These are phyloP conservation scores for Podaxis carcinomalis DNA, from an alignment of 768 basidiomycete genomes.

Conservation along the genomic window DNA sequence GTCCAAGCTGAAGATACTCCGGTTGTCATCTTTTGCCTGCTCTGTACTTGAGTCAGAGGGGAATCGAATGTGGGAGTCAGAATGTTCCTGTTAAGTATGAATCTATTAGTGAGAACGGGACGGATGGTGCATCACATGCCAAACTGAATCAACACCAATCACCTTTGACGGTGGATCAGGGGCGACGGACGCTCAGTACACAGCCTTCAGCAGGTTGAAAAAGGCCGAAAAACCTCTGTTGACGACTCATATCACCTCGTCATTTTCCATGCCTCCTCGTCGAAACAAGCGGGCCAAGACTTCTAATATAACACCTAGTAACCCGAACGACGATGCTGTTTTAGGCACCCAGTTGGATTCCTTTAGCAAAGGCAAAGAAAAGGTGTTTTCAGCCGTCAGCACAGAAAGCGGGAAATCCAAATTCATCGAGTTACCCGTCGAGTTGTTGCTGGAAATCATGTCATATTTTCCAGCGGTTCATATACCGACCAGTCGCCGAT, in stretches of 20 bases:
- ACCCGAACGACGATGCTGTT: neutral
- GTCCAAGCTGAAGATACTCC: no score
- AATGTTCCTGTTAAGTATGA: no score
- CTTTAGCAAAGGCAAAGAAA: neutral
- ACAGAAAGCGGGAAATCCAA: conserved; percentile 5
- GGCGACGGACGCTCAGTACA: neutral
- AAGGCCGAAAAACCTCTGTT: neutral
- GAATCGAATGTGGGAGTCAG: no score
- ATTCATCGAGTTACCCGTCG: conserved; percentile 24
- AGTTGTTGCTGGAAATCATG: conserved; percentile 27
- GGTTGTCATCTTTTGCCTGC: no score
- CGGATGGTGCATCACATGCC: no score
- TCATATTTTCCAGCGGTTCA: conserved; percentile 22
- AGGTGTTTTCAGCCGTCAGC: neutral
- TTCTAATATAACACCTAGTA: neutral
- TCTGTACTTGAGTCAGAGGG: no score
- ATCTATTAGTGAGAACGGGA: no score
- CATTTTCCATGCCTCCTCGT: neutral
- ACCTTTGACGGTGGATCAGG: neutral
- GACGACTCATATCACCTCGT: neutral
- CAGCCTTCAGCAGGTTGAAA: neutral
- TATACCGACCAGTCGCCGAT: conserved; percentile 14
- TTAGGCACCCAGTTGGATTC: neutral
- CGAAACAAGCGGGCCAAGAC: neutral
- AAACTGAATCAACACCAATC: no score